Percentiles rank a stretch among this genome's conserved stretches.
These are phyloP conservation scores for Calycina marina DNA, from an alignment of 2,329 filamentous ascomycete genomes.

Conservation along the genomic window DNA sequence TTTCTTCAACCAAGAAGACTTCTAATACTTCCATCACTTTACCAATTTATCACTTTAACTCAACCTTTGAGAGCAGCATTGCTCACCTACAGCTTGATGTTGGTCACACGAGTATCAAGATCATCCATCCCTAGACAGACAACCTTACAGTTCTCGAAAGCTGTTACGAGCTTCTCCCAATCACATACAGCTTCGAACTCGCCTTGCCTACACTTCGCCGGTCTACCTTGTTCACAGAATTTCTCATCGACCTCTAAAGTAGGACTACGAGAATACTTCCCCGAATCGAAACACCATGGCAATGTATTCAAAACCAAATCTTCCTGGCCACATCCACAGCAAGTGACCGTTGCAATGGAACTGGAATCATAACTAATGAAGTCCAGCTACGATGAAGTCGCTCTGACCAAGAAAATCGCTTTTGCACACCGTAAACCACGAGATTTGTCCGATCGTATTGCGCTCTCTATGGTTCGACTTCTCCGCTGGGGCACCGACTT, in stretches of 20 bases:
- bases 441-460: conserved; percentile 62
- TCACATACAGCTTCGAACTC: conserved; percentile 8
- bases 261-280: conserved; percentile 20
- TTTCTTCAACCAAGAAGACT: too few species aligned
- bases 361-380: not conserved
- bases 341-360: conserved; percentile 3
- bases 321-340: conserved; percentile 40
- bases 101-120: conserved; percentile 15
- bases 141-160: conserved; percentile 16
- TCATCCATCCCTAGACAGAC: conserved; percentile 14
- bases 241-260: conserved; percentile 19
- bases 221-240: conserved; percentile 7
- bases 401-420: conserved; percentile 57
- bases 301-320: conserved; percentile 45
- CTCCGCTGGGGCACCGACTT: conserved; percentile 70
- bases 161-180: conserved; percentile 14
- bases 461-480: conserved; percentile 61
- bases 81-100: too few species aligned
- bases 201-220: conserved; percentile 7
- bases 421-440: conserved; percentile 65
- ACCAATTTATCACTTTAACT: too few species aligned
- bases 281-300: conserved; percentile 16
- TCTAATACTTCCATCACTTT: too few species aligned
- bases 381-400: conserved; percentile 53
- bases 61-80: too few species aligned